Evolutionary conservation across 2,329 filamentous ascomycete species (phyloP).

Genomic region (Fusarium sp.): DNA sequence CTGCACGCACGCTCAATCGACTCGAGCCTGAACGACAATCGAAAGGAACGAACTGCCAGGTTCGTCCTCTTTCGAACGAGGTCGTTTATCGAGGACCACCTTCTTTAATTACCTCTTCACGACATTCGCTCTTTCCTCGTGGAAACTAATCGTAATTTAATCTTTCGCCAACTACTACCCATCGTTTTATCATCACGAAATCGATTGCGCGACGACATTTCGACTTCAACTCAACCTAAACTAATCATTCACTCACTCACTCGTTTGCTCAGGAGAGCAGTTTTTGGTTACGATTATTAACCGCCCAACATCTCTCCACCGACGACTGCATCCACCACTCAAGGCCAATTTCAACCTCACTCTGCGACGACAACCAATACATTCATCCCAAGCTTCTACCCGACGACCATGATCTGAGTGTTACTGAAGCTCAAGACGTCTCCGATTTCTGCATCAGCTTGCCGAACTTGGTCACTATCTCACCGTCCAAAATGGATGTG

Average conservation of each 20-base stretch:
- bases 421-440: constrained; percentile 27
- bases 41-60: constrained; percentile 47
- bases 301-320: constrained; percentile 49
- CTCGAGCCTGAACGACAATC: constrained; percentile 44
- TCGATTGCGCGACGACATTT: constrained; percentile 29
- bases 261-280: constrained; percentile 43
- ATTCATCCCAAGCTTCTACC: constrained; percentile 26
- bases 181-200: constrained; percentile 43
- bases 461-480: constrained; percentile 21
- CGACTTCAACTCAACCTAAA: constrained; percentile 32
- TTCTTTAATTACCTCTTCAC: constrained; percentile 38
- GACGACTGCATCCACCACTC: constrained; percentile 39
- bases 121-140: constrained; percentile 41
- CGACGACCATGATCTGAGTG: constrained; percentile 44
- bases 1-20: constrained; percentile 31
- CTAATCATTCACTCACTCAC: constrained; percentile 39
- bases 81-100: constrained; percentile 37
- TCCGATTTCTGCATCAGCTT: constrained; percentile 25
- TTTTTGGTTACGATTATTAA: constrained; percentile 54
- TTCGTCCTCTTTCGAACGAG: constrained; percentile 36
- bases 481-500: constrained; percentile 26
- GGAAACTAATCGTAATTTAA: constrained; percentile 50
- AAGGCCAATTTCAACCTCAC: constrained; percentile 16
- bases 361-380: constrained; percentile 27
- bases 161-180: constrained; percentile 46